Evolutionary conservation across 345 rosid species (phyloP), one percentile per base, ranked within the genome.

Genomic region (Salix caprea): DNA sequence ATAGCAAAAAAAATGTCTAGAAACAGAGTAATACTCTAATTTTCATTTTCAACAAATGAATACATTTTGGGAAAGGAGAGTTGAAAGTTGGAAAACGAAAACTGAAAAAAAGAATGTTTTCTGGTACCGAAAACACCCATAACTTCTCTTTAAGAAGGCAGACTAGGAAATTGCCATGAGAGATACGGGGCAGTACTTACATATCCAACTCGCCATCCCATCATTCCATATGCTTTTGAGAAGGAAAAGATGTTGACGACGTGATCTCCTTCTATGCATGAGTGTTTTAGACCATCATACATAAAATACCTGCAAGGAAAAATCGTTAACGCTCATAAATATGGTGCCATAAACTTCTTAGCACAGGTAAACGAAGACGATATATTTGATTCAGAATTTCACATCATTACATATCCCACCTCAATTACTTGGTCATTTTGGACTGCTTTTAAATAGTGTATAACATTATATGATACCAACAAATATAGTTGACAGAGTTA

Each of bases 191-290:
- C 23, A 40, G 3, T 70, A 80, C 99, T 93, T 87, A 96, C 98
- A 74, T 96, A 93, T 85, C 99, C 99, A 76, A 96, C 96, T 72
- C 99, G 87, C 99, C 98, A 96, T 58, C 99, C 99, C 99, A 93
- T 93, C 98, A 96, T 96, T 58, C 99, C 99, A 21, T 96, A 93
- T 61, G 98, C 94, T 89, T 96, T 96, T 11, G 99, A 96, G 88
- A 96, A 96, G 74, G 99, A 93, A 84, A 96, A 96, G 74, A 96
- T 87, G 81, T 96, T 96, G 79, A 96, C 94, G 46, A 96, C 82
- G 76, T 96, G 98, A 80, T 93, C 84, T 77, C 95, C 99, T 85
- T 96, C 98, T 39, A 96, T 21, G 70, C 99, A 96, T 3, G 87
- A 77, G 86, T 96, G 99, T 83, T 93, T 86, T 72, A 80, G 90